Conservation (phyloP, 2,329 filamentous ascomycete species). For the Neocucurbitaria cava region DNA sequence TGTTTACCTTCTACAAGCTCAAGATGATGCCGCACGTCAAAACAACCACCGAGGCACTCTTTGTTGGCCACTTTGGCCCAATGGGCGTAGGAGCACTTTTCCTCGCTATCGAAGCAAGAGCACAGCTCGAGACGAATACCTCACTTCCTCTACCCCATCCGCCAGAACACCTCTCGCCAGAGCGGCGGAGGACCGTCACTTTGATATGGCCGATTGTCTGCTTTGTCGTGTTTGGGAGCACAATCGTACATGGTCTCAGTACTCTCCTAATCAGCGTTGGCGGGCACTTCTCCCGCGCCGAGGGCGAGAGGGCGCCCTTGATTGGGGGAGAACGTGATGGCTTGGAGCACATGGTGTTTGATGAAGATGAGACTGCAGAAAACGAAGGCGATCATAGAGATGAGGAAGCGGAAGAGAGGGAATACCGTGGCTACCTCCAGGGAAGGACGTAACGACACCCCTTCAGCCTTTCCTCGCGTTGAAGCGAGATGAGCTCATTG, state of each 20-base stretch:
- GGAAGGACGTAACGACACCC: background rate
- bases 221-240: conserved; percentile 62
- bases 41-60: conserved; percentile 61
- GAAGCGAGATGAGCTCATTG: too few species aligned
- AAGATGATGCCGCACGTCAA: conserved; percentile 55
- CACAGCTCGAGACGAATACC: conserved; percentile 59
- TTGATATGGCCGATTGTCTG: conserved; percentile 63
- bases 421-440: background rate
- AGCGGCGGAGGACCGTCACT: conserved; percentile 50
- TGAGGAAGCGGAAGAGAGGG: conserved; percentile 1
- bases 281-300: conserved; percentile 55
- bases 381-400: background rate
- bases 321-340: conserved; percentile 59
- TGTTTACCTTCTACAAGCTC: conserved; percentile 56
- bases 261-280: conserved; percentile 59
- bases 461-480: too few species aligned
- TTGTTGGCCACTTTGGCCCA: conserved; percentile 64
- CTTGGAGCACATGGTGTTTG: conserved; percentile 59
- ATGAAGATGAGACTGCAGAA: conserved; percentile 33
- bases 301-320: conserved; percentile 58
- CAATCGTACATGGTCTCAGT: conserved; percentile 62
- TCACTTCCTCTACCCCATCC: conserved; percentile 55
- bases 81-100: conserved; percentile 65
- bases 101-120: conserved; percentile 63
- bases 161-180: conserved; percentile 42